A percentile compares a stretch with the other conserved stretches of the same genome.
Evolutionary conservation across 768 basidiomycete species (phyloP).

Genomic region (Pleurotus tuber-regium): DNA sequence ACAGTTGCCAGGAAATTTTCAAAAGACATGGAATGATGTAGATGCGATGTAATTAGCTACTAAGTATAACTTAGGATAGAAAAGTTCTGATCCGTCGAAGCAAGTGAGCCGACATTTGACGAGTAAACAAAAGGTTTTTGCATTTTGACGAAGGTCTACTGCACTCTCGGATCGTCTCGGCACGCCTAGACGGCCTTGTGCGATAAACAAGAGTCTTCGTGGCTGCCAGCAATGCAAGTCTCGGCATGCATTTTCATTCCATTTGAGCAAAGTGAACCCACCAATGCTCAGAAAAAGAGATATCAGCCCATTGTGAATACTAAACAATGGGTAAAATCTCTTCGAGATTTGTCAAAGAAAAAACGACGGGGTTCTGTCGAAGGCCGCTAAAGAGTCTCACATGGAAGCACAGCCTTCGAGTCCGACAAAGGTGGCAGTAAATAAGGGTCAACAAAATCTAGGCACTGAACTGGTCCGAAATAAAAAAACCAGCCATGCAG

Average conservation of each 20-base stretch:
- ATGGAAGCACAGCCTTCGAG: conserved; percentile 9
- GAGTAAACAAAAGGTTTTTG: no score
- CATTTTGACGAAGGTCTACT: not conserved
- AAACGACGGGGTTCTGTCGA: no score
- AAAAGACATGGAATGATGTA: no score
- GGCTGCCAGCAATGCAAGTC: conserved; percentile 4
- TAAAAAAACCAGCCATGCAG: conserved; percentile 4
- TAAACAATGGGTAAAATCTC: no score
- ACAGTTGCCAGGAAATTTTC: no score
- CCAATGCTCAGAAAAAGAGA: not conserved
- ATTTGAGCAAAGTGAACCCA: not conserved
- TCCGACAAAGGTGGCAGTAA: conserved; percentile 6
- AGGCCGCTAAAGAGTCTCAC: no score
- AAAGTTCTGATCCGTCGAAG: no score
- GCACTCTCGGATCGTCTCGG: not conserved
- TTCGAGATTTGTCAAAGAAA: no score
- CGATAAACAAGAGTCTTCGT: conserved; percentile 2
- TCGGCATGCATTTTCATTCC: not conserved
- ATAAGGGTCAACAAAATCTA: conserved; percentile 9
- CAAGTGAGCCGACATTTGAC: no score
- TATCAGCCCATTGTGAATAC: not conserved
- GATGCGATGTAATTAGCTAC: no score
- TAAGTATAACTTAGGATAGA: no score
- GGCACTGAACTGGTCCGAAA: conserved; percentile 8
- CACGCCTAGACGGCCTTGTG: conserved; percentile 6